phyloP scores from a whole-genome alignment of 257 asterid species.

The Dorcoceras hygrometricum region DNA sequence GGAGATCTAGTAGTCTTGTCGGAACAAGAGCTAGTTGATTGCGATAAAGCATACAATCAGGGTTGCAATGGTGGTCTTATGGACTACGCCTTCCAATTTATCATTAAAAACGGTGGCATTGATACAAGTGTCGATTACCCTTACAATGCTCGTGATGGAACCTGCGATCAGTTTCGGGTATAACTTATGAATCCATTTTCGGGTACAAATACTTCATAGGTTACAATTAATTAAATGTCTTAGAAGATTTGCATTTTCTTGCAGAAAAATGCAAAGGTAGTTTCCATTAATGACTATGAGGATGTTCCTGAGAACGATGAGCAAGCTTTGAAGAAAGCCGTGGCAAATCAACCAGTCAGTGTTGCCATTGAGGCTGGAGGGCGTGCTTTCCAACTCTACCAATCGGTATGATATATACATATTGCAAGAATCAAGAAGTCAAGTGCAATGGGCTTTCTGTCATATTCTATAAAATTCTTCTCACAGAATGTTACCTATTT shows the following conservation, averaged over 20 bases:
- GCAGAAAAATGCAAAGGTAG: constrained; percentile 76
- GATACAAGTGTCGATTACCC: constrained; percentile 85
- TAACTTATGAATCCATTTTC: background rate
- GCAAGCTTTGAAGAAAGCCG: constrained; percentile 67
- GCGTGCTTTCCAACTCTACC: constrained; percentile 84
- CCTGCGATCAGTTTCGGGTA: constrained; percentile 63
- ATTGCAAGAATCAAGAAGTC: background rate
- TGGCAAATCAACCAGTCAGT: constrained; percentile 71
- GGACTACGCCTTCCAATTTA: constrained; percentile 76
- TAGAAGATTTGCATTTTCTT: background rate
- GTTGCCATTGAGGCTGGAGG: constrained; percentile 96
- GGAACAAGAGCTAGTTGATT: constrained; percentile 86
- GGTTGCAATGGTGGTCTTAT: constrained; percentile 94
- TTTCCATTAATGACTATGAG: constrained; percentile 68
- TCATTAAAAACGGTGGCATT: constrained; percentile 71
- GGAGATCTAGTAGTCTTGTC: constrained; percentile 58
- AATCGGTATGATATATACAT: constrained; percentile 45
- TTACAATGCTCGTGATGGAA: constrained; percentile 54
- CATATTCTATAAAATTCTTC: too few relatives aligned
- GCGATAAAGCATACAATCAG: constrained; percentile 57
- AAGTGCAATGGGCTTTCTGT: background rate
- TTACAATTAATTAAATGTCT: background rate
- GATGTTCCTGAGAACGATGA: constrained; percentile 78
- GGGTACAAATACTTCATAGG: background rate
- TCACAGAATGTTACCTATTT: background rate